These are phyloP conservation scores for Rhodomyrtus psidioides DNA, from an alignment of 441 rosid genomes.

Conservation along the genomic window DNA sequence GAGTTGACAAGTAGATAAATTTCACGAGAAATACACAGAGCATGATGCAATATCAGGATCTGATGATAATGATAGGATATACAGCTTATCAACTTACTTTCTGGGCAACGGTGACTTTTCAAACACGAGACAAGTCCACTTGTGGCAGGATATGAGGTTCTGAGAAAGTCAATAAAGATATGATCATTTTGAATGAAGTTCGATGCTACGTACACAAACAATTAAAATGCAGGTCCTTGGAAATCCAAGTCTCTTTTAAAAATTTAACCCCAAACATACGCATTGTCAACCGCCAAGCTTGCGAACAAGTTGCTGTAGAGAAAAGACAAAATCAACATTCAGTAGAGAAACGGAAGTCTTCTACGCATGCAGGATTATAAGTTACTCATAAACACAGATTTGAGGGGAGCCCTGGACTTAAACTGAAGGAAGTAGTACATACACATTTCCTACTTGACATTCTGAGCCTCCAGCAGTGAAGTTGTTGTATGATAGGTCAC, in stretches of 20 bases:
- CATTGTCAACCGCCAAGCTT: neutral
- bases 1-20: no score
- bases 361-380: neutral
- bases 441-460: neutral
- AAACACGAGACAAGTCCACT: neutral
- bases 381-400: neutral
- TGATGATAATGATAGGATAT: neutral
- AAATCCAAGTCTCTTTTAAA: neutral
- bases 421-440: neutral
- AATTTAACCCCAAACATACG: neutral
- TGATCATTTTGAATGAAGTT: neutral
- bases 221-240: neutral
- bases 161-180: neutral
- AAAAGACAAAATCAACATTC: neutral
- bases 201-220: neutral
- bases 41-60: neutral
- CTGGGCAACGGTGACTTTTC: neutral
- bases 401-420: neutral
- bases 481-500: slow-evolving; percentile 10
- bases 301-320: slow-evolving; percentile 1
- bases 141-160: neutral
- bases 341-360: neutral
- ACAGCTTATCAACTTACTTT: neutral
- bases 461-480: neutral
- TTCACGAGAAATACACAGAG: neutral